Percentiles rank a stretch among this genome's conserved stretches.
Evolutionary conservation across 2,329 filamentous ascomycete genomes (phyloP).

Genomic region (Epichloe elymi): DNA sequence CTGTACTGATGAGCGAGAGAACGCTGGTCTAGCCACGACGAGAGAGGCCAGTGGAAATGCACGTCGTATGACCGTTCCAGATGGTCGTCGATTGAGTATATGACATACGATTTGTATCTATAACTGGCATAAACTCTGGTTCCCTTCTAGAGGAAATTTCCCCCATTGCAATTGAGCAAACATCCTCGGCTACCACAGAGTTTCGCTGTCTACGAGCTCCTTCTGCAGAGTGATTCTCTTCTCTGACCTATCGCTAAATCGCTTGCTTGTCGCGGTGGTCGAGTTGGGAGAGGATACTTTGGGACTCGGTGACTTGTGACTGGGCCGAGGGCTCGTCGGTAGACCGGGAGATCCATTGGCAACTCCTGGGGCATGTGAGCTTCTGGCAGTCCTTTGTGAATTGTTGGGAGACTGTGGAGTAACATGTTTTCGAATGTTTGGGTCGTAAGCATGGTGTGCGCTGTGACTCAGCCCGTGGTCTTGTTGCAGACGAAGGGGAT

Average conservation of each 20-base stretch:
- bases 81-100: too few relatives aligned
- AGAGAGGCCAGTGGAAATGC: too few relatives aligned
- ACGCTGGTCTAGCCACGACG: too few relatives aligned
- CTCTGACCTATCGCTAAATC: constrained; percentile 7
- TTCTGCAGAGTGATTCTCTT: background rate
- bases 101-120: too few relatives aligned
- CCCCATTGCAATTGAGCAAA: background rate
- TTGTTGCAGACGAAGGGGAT: constrained; percentile 9
- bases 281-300: constrained; percentile 8
- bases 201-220: constrained; percentile 10
- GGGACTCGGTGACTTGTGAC: constrained; percentile 11
- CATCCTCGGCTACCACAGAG: constrained; percentile 11
- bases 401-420: constrained; percentile 13
- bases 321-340: constrained; percentile 15
- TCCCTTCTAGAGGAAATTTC: too few relatives aligned
- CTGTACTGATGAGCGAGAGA: too few relatives aligned
- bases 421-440: constrained; percentile 19
- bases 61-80: too few relatives aligned
- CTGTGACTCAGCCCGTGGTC: constrained; percentile 7
- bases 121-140: background rate
- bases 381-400: constrained; percentile 5
- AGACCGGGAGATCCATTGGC: constrained; percentile 17
- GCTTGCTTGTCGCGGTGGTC: constrained; percentile 3
- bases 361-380: constrained; percentile 11
- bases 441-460: constrained; percentile 21